Base-by-base conservation (phyloP, 2,329 filamentous ascomycete genomes). In the Aspergillus eucalypticola region DNA sequence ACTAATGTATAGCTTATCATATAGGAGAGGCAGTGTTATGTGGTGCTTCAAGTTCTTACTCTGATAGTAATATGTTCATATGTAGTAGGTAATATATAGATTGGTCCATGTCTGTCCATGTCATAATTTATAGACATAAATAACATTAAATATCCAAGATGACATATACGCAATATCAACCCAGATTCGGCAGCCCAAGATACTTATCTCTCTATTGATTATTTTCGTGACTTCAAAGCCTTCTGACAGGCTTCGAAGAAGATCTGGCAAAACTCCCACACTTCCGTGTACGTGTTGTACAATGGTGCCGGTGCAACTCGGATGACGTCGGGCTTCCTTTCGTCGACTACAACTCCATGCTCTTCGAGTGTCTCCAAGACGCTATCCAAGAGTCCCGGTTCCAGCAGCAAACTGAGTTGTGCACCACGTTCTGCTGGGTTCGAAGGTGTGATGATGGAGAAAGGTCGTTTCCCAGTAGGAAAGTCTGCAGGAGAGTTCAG, bases 271-370 rank as follows among this genome's bases (percentile, higher is more conserved):
- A 91, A 91, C 15, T 76, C 73, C 78, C 78, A 87, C 6, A 92
- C 87, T 67, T 96, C 92, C 60, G 82, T 81, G 72, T 90, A 96
- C 0, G 84, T 86, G 69, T 94, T 94, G 76, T 96, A 96, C 66
- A 96, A 74, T 8, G 92, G 92, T 44, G 90, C 89, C 1, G 93
- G 92, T 2, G 92, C 91, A 1, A 96, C 87, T 1, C 92, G 82
- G 54, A 96, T 88, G 15, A 96, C 92, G 71, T 93, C 88, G 1
- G 93, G 92, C 74, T 90, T 91, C 60, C 92, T 82, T 82, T 95
- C 90, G 72, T 96, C 92, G 39, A 90, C 87, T 1, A 96, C 84
- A 2, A 95, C 87, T 1, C 89, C 90, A 1, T 85, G 83, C 11
- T 85, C 82, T 66, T 90, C 86, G 27, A 96, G 74, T 27, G 82